These are phyloP conservation scores for Leptomonas pyrrhocoris DNA, from an alignment of 208 protist genomes.

Conservation along the genomic window DNA sequence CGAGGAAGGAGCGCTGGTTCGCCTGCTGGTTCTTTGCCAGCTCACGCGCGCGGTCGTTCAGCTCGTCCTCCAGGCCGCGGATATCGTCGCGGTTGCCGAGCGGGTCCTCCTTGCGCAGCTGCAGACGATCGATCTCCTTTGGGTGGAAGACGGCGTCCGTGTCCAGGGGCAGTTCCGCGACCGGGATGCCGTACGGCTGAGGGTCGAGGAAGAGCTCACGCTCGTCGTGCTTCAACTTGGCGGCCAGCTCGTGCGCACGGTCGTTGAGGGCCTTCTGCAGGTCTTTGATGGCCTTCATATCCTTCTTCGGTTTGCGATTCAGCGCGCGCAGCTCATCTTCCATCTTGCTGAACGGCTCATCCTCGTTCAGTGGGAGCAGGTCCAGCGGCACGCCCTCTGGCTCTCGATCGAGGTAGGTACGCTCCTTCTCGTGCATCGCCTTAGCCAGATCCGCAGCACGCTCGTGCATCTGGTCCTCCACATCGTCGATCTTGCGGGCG, in stretches of 20 bases:
- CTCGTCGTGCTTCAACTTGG: conserved; percentile 65
- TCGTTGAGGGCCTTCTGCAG: conserved; percentile 55
- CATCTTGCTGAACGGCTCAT: conserved; percentile 50
- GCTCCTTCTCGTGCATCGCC: conserved; percentile 58
- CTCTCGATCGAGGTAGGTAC: conserved; percentile 62
- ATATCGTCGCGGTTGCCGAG: conserved; percentile 43
- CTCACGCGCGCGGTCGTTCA: conserved; percentile 65
- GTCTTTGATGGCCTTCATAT: conserved; percentile 42
- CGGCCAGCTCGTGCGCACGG: conserved; percentile 68
- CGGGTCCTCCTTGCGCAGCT: conserved; percentile 55
- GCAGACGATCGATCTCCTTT: conserved; percentile 64
- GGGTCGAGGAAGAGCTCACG: conserved; percentile 76
- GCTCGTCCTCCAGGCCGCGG: conserved; percentile 54
- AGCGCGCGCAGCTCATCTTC: conserved; percentile 70
- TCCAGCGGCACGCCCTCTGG: conserved; percentile 67
- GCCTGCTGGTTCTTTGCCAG: conserved; percentile 46
- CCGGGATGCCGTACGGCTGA: conserved; percentile 57
- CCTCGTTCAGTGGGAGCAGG: conserved; percentile 69
- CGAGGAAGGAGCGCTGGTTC: conserved; percentile 60
- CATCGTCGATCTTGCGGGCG: conserved; percentile 64
- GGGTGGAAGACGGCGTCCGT: conserved; percentile 56
- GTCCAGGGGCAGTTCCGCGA: conserved; percentile 66
- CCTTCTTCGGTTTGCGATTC: conserved; percentile 48
- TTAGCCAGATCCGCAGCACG: conserved; percentile 58
- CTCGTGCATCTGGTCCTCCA: conserved; percentile 72